These are phyloP conservation scores for Pulveroboletus sp. DNA, from an alignment of 768 basidiomycete genomes.

Conservation along the genomic window DNA sequence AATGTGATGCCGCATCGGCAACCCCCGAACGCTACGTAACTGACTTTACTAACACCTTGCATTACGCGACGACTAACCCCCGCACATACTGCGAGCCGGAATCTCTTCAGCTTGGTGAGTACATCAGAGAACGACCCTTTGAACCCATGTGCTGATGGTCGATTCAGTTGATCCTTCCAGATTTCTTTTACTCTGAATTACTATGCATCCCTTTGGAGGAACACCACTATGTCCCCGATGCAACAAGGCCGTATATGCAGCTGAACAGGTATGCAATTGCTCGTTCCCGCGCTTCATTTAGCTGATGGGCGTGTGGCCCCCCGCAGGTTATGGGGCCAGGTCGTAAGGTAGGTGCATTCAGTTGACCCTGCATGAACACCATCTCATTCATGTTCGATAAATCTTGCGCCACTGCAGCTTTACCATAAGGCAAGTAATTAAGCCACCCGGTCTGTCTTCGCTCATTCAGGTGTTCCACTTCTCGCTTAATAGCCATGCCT, in stretches of 20 bases:
- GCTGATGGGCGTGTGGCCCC: constrained; percentile 11
- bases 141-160: constrained; percentile 3
- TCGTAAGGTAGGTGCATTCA: constrained; percentile 59
- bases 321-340: constrained; percentile 86
- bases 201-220: constrained; percentile 72
- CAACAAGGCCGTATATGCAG: constrained; percentile 75
- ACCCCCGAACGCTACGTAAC: too few species aligned
- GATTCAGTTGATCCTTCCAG: background rate
- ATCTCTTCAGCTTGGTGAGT: constrained; percentile 12
- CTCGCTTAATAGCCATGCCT: constrained; percentile 61
- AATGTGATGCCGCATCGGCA: too few species aligned
- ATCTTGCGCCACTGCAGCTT: constrained; percentile 40
- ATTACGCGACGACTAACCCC: background rate
- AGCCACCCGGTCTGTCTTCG: background rate
- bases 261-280: constrained; percentile 64
- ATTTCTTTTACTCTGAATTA: constrained; percentile 4
- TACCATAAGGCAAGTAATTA: constrained; percentile 65
- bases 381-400: background rate
- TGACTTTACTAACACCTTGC: too few species aligned
- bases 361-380: background rate
- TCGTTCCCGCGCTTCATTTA: background rate
- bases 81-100: background rate
- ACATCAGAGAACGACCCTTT: background rate
- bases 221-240: constrained; percentile 73
- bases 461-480: background rate